Evolutionary conservation across 371 early-diverging fungal genomes (phyloP).

Genomic region (Rhizopus sp.): DNA sequence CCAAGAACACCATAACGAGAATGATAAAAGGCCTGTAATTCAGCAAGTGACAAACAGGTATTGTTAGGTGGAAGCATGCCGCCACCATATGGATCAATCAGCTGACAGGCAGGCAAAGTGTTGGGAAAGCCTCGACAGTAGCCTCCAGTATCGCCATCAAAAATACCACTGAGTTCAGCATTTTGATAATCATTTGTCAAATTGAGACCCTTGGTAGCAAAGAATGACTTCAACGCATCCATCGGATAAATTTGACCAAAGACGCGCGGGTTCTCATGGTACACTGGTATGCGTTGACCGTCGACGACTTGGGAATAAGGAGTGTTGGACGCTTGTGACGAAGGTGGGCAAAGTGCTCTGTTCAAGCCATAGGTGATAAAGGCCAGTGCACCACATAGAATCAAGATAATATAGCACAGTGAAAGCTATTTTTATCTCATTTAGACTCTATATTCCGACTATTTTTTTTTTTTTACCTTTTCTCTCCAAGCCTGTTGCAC

Average conservation of each 20-base stretch:
- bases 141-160: conserved; percentile 41
- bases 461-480: conserved; percentile 44
- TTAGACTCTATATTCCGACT: neutral
- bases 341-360: conserved; percentile 52
- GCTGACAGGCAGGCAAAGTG: conserved; percentile 24
- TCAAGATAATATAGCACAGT: conserved; percentile 65
- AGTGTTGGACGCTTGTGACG: conserved; percentile 8
- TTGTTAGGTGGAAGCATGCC: conserved; percentile 27
- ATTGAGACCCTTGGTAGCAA: conserved; percentile 39
- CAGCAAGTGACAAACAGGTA: conserved; percentile 36
- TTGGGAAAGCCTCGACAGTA: conserved; percentile 37
- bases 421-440: conserved; percentile 51
- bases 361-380: conserved; percentile 67
- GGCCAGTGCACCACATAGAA: conserved; percentile 60
- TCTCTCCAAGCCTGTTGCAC: conserved; percentile 73
- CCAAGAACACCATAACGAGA: conserved; percentile 26
- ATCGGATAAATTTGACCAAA: conserved; percentile 51
- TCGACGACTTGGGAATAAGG: conserved; percentile 20
- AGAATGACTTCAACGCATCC: conserved; percentile 37
- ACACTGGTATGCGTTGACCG: conserved; percentile 37
- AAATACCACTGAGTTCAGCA: conserved; percentile 51
- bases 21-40: conserved; percentile 24
- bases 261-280: conserved; percentile 46
- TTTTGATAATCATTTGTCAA: conserved; percentile 52
- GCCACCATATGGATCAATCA: conserved; percentile 53